Percentiles rank a stretch among this genome's conserved stretches.
Evolutionary conservation across 768 basidiomycete species (phyloP).

Genomic region (Clavulina sp.): DNA sequence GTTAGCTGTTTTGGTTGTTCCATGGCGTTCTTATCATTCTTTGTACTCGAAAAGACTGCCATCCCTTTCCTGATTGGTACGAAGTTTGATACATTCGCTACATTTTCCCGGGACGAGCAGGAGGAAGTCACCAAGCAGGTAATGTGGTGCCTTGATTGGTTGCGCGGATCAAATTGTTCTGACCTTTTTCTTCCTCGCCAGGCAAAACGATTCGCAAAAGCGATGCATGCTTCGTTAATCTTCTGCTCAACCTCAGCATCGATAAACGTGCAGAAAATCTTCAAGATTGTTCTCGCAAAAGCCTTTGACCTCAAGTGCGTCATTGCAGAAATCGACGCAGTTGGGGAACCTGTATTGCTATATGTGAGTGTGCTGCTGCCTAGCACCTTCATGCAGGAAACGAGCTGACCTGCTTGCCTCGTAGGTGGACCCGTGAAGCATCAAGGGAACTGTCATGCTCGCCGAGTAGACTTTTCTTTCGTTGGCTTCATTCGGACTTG

Average conservation of each 20-base stretch:
- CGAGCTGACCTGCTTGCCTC: too few species aligned
- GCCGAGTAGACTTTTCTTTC: too few species aligned
- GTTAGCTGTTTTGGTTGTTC: not conserved
- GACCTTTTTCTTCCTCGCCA: slow-evolving; percentile 17
- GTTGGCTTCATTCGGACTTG: too few species aligned
- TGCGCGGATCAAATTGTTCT: slow-evolving; percentile 3
- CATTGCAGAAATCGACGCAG: slow-evolving; percentile 92
- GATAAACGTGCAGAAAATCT: slow-evolving; percentile 99
- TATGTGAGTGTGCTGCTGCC: slow-evolving; percentile 43
- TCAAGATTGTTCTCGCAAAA: slow-evolving; percentile 93
- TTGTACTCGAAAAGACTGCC: slow-evolving; percentile 47
- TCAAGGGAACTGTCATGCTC: too few species aligned
- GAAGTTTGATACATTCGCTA: slow-evolving; percentile 93
- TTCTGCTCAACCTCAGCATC: slow-evolving; percentile 98
- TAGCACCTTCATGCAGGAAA: too few species aligned
- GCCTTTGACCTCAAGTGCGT: slow-evolving; percentile 98
- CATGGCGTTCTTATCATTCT: not conserved
- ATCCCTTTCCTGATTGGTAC: slow-evolving; percentile 98
- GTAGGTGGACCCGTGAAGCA: too few species aligned
- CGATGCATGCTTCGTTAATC: slow-evolving; percentile 99
- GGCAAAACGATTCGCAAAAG: slow-evolving; percentile 96
- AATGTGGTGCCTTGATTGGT: slow-evolving; percentile 21
- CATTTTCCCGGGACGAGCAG: slow-evolving; percentile 92
- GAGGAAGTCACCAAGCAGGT: slow-evolving; percentile 99
- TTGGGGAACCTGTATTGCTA: slow-evolving; percentile 87